These are phyloP conservation scores for Persicaria tinctoria DNA, from an alignment of 148 eudicot species.

Conservation along the genomic window DNA sequence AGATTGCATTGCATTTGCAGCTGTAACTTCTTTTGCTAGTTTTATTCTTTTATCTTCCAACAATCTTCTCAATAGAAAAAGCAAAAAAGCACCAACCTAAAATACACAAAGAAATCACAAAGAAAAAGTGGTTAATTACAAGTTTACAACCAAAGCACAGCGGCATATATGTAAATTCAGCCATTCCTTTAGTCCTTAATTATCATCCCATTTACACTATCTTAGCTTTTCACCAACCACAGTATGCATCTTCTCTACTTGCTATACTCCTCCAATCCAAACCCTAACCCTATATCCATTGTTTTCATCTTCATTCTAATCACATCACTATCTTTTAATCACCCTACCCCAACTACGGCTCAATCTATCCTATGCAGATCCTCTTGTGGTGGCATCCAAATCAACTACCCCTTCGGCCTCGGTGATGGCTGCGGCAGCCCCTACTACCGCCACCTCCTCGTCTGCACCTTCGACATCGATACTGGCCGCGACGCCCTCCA, in stretches of 20 bases:
- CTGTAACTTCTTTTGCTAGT: not conserved
- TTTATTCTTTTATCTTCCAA: not conserved
- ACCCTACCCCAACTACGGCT: conserved; percentile 21
- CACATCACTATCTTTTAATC: conserved; percentile 10
- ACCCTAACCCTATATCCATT: not conserved
- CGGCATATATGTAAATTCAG: not conserved
- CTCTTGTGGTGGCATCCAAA: conserved; percentile 60
- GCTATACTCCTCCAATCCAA: not conserved
- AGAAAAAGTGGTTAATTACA: not conserved
- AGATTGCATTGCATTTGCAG: too few species aligned
- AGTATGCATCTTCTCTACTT: not conserved
- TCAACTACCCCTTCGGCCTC: conserved; percentile 73
- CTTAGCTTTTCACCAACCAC: not conserved
- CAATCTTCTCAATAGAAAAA: conserved; percentile 6
- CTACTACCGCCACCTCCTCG: conserved; percentile 64
- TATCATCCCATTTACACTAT: not conserved
- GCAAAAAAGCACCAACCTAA: not conserved
- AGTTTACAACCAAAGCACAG: not conserved
- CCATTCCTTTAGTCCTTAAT: not conserved
- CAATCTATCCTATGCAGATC: conserved; percentile 60
- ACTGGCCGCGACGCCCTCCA: conserved; percentile 27
- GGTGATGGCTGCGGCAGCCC: conserved; percentile 91
- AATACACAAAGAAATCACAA: not conserved
- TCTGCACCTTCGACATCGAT: conserved; percentile 29
- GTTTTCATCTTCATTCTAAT: conserved; percentile 7